A percentile compares a stretch with the other conserved stretches of the same genome.
phyloP scores from a whole-genome alignment of 495 filamentous ascomycete genomes.

The Rhizodiscina lignyota region DNA sequence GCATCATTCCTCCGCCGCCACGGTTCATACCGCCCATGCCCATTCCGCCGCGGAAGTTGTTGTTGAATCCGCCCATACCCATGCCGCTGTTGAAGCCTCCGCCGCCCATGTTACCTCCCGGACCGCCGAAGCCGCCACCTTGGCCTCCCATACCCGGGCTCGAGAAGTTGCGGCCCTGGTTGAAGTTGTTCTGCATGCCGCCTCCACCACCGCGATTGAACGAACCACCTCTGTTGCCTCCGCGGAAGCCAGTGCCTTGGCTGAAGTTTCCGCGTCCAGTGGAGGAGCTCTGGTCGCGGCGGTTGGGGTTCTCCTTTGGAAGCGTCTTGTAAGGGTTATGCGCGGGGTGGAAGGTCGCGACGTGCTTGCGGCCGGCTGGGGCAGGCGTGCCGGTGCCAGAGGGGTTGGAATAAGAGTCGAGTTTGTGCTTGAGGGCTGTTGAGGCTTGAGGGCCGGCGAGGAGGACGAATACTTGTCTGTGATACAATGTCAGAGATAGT shows the following conservation, averaged over 20 bases:
- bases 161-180: constrained; percentile 34
- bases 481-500: constrained; percentile 1
- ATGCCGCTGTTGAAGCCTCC: constrained; percentile 34
- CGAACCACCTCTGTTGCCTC: constrained; percentile 25
- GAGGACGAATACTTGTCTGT: constrained; percentile 79
- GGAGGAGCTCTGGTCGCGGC: constrained; percentile 52
- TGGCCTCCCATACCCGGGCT: constrained; percentile 7
- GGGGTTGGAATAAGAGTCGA: constrained; percentile 43
- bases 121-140: constrained; percentile 18
- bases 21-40: constrained; percentile 40
- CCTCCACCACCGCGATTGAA: constrained; percentile 18
- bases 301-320: constrained; percentile 74
- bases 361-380: constrained; percentile 39
- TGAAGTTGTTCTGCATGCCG: constrained; percentile 19
- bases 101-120: constrained; percentile 14
- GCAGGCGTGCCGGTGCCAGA: constrained; percentile 22
- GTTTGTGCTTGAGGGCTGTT: constrained; percentile 65
- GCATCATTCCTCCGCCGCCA: constrained; percentile 31
- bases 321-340: constrained; percentile 81
- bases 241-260: constrained; percentile 13
- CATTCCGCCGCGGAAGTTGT: constrained; percentile 30
- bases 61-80: constrained; percentile 39
- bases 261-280: constrained; percentile 5
- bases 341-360: constrained; percentile 59
- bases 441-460: constrained; percentile 74